Conservation (phyloP, 2,329 filamentous ascomycete species). For the Beauveria sp. region DNA sequence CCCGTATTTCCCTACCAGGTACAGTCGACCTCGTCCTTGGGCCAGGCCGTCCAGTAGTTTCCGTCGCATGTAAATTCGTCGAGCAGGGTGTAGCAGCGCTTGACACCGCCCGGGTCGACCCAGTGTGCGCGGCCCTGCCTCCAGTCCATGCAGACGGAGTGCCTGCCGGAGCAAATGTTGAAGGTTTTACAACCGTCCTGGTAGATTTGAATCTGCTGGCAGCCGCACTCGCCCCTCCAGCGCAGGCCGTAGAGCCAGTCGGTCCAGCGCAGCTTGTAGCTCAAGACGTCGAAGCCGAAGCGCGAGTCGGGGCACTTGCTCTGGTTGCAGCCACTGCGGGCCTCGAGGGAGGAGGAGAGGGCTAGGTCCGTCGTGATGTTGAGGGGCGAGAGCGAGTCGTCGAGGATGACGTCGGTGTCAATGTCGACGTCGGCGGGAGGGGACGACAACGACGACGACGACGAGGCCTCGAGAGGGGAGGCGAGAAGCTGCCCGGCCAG, state of each 20-base stretch:
- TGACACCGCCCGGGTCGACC: not conserved
- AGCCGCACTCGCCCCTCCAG: not conserved
- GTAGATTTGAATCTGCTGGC: not conserved
- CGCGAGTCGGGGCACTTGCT: not conserved
- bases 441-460: too few relatives aligned
- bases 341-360: not conserved
- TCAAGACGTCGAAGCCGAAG: not conserved
- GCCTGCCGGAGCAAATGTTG: not conserved
- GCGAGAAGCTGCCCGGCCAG: too few relatives aligned
- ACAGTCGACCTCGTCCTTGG: not conserved
- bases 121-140: not conserved
- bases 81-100: not conserved
- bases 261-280: not conserved
- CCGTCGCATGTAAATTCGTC: not conserved
- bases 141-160: constrained; percentile 2
- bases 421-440: too few relatives aligned
- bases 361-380: too few relatives aligned
- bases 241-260: not conserved
- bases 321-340: not conserved
- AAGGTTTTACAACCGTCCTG: not conserved
- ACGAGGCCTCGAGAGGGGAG: too few relatives aligned
- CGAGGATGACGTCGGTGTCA: too few relatives aligned
- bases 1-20: not conserved
- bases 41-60: not conserved
- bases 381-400: too few relatives aligned